phyloP scores from a whole-genome alignment of 352 stramenopile species.

The Phytopythium chamaehyphon region DNA sequence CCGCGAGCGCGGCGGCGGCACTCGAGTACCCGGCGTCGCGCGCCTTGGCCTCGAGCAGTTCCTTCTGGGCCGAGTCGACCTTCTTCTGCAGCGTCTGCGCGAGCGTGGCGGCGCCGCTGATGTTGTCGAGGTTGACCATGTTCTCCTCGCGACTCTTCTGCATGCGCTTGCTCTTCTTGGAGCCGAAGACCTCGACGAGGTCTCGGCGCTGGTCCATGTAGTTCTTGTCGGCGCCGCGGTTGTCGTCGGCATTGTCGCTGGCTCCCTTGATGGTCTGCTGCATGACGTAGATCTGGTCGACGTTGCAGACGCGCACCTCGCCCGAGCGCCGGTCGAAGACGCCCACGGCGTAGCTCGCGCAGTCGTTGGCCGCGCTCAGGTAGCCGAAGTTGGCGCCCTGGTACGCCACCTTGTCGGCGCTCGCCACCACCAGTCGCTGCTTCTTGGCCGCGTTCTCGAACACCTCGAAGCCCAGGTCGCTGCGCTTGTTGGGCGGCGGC shows the following conservation, averaged over 20 bases:
- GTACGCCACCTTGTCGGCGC: slow-evolving; percentile 77
- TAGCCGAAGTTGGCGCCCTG: slow-evolving; percentile 86
- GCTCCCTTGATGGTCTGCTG: slow-evolving; percentile 75
- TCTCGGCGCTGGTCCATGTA: slow-evolving; percentile 67
- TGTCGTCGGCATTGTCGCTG: slow-evolving; percentile 64
- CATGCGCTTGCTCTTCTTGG: slow-evolving; percentile 84
- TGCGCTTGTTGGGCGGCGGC: slow-evolving; percentile 44
- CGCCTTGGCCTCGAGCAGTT: slow-evolving; percentile 41
- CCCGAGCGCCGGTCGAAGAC: slow-evolving; percentile 74
- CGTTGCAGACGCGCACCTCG: slow-evolving; percentile 73
- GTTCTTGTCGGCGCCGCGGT: slow-evolving; percentile 50
- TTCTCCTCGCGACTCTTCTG: slow-evolving; percentile 82
- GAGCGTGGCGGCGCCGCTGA: slow-evolving; percentile 64
- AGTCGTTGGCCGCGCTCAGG: slow-evolving; percentile 64
- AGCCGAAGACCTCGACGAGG: slow-evolving; percentile 76
- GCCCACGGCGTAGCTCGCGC: slow-evolving; percentile 66
- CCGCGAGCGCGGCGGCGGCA: slow-evolving; percentile 44
- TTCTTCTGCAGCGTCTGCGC: slow-evolving; percentile 75
- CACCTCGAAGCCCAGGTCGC: slow-evolving; percentile 70
- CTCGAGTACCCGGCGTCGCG: slow-evolving; percentile 51
- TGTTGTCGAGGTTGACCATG: slow-evolving; percentile 71
- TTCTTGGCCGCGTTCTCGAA: slow-evolving; percentile 82
- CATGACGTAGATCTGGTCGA: slow-evolving; percentile 84
- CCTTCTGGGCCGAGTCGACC: slow-evolving; percentile 49
- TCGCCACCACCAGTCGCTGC: slow-evolving; percentile 72